These are phyloP conservation scores for Leccinum fuscescens DNA, from an alignment of 1,284 basidiomycete genomes.

Conservation along the genomic window DNA sequence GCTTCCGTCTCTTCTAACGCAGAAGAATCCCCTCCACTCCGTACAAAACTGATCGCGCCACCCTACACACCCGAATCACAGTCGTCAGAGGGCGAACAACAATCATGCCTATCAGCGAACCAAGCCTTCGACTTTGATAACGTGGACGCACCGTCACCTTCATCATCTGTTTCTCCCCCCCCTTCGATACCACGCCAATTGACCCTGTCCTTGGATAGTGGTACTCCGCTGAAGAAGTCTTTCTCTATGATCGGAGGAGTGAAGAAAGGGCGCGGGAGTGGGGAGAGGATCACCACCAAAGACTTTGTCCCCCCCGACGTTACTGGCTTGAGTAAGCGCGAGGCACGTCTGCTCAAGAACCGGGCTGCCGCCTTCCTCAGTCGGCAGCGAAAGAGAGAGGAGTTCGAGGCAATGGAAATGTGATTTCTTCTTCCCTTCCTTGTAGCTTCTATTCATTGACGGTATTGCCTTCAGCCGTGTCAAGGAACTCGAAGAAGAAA, in stretches of 20 bases:
- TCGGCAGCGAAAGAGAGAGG: conserved; percentile 87
- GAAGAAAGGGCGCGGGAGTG: conserved; percentile 59
- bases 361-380: conserved; percentile 88
- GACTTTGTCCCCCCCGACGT: conserved; percentile 89
- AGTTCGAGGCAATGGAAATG: conserved; percentile 89
- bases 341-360: conserved; percentile 89
- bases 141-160: conserved; percentile 32
- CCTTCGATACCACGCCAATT: conserved; percentile 33
- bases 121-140: conserved; percentile 65
- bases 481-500: conserved; percentile 72
- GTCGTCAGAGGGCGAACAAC: conserved; percentile 44
- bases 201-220: conserved; percentile 27
- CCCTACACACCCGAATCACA: conserved; percentile 45
- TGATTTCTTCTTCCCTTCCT: conserved; percentile 39
- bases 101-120: conserved; percentile 63
- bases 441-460: conserved; percentile 10
- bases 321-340: conserved; percentile 82
- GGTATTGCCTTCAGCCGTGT: conserved; percentile 32
- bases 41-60: conserved; percentile 49
- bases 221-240: conserved; percentile 41
- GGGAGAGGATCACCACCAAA: conserved; percentile 69
- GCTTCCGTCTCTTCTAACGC: conserved; percentile 44
- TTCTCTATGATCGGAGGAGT: conserved; percentile 41
- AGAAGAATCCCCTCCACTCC: conserved; percentile 47
- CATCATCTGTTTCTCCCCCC: conserved; percentile 37